phyloP scores from a whole-genome alignment of 108 stramenopile genomes.

The Conticribra guillardii region DNA sequence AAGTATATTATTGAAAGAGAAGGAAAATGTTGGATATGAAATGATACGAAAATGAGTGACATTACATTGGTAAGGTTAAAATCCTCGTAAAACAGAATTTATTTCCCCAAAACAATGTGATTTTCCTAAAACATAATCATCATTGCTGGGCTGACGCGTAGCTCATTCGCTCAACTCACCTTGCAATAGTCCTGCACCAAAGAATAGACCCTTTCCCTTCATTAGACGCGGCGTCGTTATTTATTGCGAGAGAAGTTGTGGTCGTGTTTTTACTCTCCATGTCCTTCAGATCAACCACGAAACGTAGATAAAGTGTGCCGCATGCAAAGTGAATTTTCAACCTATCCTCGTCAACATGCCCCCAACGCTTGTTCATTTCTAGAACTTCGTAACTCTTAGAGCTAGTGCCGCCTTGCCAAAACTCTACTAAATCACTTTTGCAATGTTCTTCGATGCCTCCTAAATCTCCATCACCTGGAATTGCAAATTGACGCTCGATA shows the following conservation, averaged over 20 bases:
- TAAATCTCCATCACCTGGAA: conserved; percentile 16
- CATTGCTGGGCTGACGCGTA: no score
- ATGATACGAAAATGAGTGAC: conserved; percentile 3
- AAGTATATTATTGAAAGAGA: no score
- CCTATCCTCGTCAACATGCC: conserved; percentile 64
- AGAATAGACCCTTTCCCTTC: conserved; percentile 55
- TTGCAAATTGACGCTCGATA: conserved; percentile 53
- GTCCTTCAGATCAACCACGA: conserved; percentile 74
- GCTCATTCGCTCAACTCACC: no score
- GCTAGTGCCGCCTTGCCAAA: conserved; percentile 28
- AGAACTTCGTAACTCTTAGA: conserved; percentile 21
- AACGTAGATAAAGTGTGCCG: conserved; percentile 68
- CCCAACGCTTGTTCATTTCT: conserved; percentile 58
- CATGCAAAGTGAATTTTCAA: conserved; percentile 61
- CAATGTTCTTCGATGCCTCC: conserved; percentile 35
- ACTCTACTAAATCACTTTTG: conserved; percentile 29
- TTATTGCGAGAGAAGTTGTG: conserved; percentile 13
- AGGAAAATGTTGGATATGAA: no score
- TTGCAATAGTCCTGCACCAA: conserved; percentile 83
- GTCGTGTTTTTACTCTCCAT: conserved; percentile 36
- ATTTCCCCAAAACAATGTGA: neutral
- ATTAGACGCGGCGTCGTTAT: conserved; percentile 42
- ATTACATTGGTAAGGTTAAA: neutral
- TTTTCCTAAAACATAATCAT: no score
- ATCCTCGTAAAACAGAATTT: neutral